phyloP scores from a whole-genome alignment of 257 asterid species.

The Solanum verrucosum region DNA sequence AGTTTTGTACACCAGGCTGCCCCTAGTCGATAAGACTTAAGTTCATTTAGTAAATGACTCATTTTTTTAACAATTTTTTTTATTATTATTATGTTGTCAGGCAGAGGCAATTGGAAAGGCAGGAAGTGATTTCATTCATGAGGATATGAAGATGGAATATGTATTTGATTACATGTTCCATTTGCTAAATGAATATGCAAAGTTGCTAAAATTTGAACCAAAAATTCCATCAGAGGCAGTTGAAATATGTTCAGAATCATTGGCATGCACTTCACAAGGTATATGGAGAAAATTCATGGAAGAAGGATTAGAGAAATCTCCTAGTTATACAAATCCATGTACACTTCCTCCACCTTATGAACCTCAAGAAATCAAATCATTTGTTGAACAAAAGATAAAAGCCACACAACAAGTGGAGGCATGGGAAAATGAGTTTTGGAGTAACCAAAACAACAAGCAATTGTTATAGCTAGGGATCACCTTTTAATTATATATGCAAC shows the following conservation, averaged over 20 bases:
- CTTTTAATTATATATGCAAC: background rate
- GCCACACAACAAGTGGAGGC: slow-evolving; percentile 52
- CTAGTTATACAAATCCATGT: slow-evolving; percentile 54
- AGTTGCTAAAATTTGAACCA: slow-evolving; percentile 60
- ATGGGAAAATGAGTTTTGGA: slow-evolving; percentile 67
- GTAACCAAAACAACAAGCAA: slow-evolving; percentile 14
- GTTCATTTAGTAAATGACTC: background rate
- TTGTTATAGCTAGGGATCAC: background rate
- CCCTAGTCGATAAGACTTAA: background rate
- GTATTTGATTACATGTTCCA: slow-evolving; percentile 75
- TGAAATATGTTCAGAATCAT: slow-evolving; percentile 57
- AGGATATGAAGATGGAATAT: slow-evolving; percentile 65
- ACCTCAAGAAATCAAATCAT: slow-evolving; percentile 29
- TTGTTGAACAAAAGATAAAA: slow-evolving; percentile 28
- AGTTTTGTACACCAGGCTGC: background rate
- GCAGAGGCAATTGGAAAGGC: slow-evolving; percentile 68
- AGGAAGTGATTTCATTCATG: slow-evolving; percentile 66
- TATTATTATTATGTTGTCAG: slow-evolving; percentile 7
- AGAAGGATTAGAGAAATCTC: slow-evolving; percentile 57
- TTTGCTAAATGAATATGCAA: slow-evolving; percentile 61
- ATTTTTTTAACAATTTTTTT: background rate
- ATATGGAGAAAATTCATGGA: slow-evolving; percentile 58
- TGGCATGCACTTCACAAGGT: slow-evolving; percentile 50
- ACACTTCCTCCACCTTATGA: slow-evolving; percentile 60
- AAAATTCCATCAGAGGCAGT: slow-evolving; percentile 37